Percentiles rank a stretch among this genome's conserved stretches.
Conservation (phyloP, 371 early-diverging fungal species). For the Mucor mucedo region DNA sequence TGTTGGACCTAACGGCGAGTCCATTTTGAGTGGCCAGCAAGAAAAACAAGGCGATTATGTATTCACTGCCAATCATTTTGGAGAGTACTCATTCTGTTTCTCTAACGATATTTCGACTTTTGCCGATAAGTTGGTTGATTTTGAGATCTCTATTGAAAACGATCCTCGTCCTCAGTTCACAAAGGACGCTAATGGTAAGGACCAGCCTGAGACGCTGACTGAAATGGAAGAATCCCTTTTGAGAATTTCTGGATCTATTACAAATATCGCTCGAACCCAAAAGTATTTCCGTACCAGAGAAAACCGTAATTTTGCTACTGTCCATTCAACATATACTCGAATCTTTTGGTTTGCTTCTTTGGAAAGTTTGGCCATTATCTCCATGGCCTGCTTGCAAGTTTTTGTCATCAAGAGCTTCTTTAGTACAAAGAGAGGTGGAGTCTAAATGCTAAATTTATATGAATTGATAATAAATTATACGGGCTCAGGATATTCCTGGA, state of each 20-base stretch:
- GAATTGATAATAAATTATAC: too few relatives aligned
- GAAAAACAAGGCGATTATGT: slow-evolving; percentile 93
- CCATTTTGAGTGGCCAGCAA: slow-evolving; percentile 72
- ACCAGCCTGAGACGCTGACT: slow-evolving; percentile 52
- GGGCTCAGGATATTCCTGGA: too few relatives aligned
- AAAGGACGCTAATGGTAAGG: slow-evolving; percentile 24
- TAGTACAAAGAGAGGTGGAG: slow-evolving; percentile 64
- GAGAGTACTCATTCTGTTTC: slow-evolving; percentile 95
- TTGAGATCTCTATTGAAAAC: slow-evolving; percentile 88
- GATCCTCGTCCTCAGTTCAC: slow-evolving; percentile 56
- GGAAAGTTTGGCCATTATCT: slow-evolving; percentile 75
- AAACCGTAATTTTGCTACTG: slow-evolving; percentile 86
- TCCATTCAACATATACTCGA: slow-evolving; percentile 76
- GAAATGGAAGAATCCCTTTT: slow-evolving; percentile 71
- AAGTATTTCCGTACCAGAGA: slow-evolving; percentile 86
- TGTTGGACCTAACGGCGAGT: slow-evolving; percentile 64
- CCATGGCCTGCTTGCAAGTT: slow-evolving; percentile 85
- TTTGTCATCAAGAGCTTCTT: slow-evolving; percentile 82
- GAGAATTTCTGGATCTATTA: slow-evolving; percentile 60
- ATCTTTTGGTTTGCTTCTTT: slow-evolving; percentile 87
- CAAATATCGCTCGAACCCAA: slow-evolving; percentile 73
- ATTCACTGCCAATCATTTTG: slow-evolving; percentile 77
- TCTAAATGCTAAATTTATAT: slow-evolving; percentile 24
- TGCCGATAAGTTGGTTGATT: slow-evolving; percentile 88
- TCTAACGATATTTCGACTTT: slow-evolving; percentile 87